Base-by-base conservation (phyloP, 805 yeast species). In the Zygosaccharomyces rouxii region DNA sequence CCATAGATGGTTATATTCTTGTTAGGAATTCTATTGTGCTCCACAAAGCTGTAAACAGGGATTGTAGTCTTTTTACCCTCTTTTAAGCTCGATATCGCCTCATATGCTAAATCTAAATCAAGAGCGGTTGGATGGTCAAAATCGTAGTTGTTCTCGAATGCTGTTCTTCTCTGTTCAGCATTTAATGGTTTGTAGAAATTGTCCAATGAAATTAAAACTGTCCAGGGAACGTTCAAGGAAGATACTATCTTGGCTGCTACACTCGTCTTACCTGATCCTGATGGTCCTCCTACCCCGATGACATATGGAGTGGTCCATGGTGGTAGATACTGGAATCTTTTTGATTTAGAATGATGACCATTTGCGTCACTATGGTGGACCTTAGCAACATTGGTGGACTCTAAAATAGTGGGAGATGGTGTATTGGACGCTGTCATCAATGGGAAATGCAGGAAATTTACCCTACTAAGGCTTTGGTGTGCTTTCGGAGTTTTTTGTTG, bases 231-330 rank as follows among this genome's bases (percentile, higher is more conserved):
- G 68, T 88, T 83, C 51, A 81, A 72, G 52, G 83, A 81, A 47
- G 84, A 79, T 45, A 90, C 86, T 57, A 94, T 84, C 54, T 79
- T 78, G 33, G 89, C 82, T 0, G 97, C 94, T 16, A 94, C 88
- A 30, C 95, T 84, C 0, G 98, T 92, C 63, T 92, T 92, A 1
- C 99, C 99, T 0, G 96, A 87, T 1, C 98, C 95, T 13, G 87
- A 80, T 22, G 80, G 76, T 1, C 96, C 95, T 0, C 95, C 95
- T 16, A 87, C 77, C n/a, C 95, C 95, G 54, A 87, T 87, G 44
- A 87, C 79, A 57, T 86, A 87, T 0, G 95, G 95, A 44, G 85
- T 83, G 1, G 82, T 80, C 95, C 95, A 86, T n/a, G 95, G 95
- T 5, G 95, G 95, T 6, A 77, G 73, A 56, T 85, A 86, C 22